A percentile compares a stretch with the other conserved stretches of the same genome.
These are phyloP conservation scores for Eucalyptus victrix DNA, from an alignment of 345 rosid species.

Conservation along the genomic window DNA sequence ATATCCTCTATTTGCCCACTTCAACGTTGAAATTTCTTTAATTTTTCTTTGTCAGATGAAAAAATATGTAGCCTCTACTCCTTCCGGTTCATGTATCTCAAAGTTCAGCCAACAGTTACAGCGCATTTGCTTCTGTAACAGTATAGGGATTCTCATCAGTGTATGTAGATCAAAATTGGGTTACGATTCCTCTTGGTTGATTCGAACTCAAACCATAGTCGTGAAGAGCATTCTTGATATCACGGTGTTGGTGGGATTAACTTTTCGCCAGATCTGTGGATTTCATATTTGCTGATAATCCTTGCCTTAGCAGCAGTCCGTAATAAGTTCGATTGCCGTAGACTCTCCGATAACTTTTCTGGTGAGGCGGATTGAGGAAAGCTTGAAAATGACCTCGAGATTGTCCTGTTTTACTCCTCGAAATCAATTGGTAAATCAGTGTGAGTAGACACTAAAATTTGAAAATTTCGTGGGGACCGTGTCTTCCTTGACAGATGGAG, in stretches of 20 bases:
- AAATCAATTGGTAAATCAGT: neutral
- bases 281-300: neutral
- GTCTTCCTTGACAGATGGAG: neutral
- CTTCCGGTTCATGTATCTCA: neutral
- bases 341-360: neutral
- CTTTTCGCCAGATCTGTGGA: neutral
- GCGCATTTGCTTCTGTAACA: neutral
- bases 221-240: neutral
- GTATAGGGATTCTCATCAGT: neutral
- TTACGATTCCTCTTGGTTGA: neutral
- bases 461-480: neutral
- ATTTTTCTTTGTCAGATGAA: neutral
- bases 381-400: neutral
- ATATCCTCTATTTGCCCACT: neutral
- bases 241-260: neutral
- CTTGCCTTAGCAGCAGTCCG: neutral
- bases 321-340: neutral
- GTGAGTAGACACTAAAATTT: neutral
- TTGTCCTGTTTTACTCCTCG: neutral
- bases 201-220: neutral
- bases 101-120: neutral
- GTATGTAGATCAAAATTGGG: neutral
- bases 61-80: neutral
- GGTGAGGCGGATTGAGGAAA: neutral
- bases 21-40: neutral